Evolutionary conservation across 805 yeast genomes (phyloP), one percentile per base, ranked within the genome.

Genomic region (Sugiyamaella lignohabitans): DNA sequence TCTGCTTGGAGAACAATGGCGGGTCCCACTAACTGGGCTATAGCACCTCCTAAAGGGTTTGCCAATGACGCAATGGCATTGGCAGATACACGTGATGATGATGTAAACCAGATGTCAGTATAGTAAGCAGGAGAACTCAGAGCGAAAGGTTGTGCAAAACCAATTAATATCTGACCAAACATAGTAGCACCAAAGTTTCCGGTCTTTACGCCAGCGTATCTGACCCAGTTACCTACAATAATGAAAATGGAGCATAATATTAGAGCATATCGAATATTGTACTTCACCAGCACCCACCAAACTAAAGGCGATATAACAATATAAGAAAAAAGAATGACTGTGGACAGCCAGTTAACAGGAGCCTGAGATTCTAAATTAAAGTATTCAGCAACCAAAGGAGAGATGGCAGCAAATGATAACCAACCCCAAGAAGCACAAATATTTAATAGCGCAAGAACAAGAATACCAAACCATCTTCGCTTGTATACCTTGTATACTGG

Each of bases 131-230:
- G 64, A 2, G 63, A 48, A 27, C 58, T 55, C 36, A 62, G 54
- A 4, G 62, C 62, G 43, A 62, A 61, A 5, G 66, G 66, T 48
- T 62, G 66, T 8, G 61, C 65, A 38, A 62, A 58, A 3, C 66
- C 66, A 35, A 62, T 56, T 17, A 62, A 45, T 18, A 62, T 61
- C 54, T 62, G 66, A n/a, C 65, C 65, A 42, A 62, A 53, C 56
- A 62, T 60, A 36, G 59, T 56, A 5, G 51, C 56, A 2, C 63
- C 64, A 45, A 57, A 62, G 6, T 40, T 46, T 40, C 55, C 55
- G 17, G 45, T 47, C 20, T 38, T 50, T 11, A 56, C 53, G 8
- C 66, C 66, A 3, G 58, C 64, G 38, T 62, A 61, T 38, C 65
- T 45, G 16, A 62, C 42, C 65, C 64, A 61, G 48, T 53, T 52